Evolutionary conservation across 2,329 filamentous ascomycete species (phyloP), one percentile per base, ranked within the genome.

Genomic region (Aspergillus awamori): DNA sequence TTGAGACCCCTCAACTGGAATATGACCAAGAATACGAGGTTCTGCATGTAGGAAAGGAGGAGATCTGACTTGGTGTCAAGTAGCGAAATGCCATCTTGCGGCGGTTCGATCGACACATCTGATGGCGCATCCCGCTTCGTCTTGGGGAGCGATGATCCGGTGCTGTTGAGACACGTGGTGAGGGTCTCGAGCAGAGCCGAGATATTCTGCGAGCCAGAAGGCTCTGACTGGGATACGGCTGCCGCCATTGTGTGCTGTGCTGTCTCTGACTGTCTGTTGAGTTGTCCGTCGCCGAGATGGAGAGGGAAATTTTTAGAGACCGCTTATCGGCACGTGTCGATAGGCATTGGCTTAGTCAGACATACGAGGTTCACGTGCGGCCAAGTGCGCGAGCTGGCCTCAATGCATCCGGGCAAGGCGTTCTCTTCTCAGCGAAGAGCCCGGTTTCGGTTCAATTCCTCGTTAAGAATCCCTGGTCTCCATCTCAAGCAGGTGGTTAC

Each of bases 51-150:
- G 4, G 94, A 94, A 41, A 99, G 87, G 17, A 99, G 87, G n/a
- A 99, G 84, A 74, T 99, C 95, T 78, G 96, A 98, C 81, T 99
- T 99, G 66, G 92, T 88, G 74, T 98, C 93, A 71, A 99, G 88
- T 1, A 99, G 87, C 0, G 95, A 97, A 61, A 99, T 95, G 72
- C 95, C 94, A 70, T 97, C 88, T 65, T 89, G 84, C 1, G 91
- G 89, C n/a, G 91, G 86, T 53, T 89, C 81, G 62, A 96, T 85
- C 13, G 89, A 87, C 61, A 93, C 87, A 49, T 89, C 82, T 0
- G 90, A 87, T 0, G 70, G 61, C 2, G 65, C 61, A 55, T 73
- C 71, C 17, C 72, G 72, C 53, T 66, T 63, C 2, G 69, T 30
- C 33, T 69, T 67, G 4, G 77, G 77, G 22, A 79, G 71, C 2